Base-by-base conservation (phyloP, 148 eudicot species). In the Cornus controversa region DNA sequence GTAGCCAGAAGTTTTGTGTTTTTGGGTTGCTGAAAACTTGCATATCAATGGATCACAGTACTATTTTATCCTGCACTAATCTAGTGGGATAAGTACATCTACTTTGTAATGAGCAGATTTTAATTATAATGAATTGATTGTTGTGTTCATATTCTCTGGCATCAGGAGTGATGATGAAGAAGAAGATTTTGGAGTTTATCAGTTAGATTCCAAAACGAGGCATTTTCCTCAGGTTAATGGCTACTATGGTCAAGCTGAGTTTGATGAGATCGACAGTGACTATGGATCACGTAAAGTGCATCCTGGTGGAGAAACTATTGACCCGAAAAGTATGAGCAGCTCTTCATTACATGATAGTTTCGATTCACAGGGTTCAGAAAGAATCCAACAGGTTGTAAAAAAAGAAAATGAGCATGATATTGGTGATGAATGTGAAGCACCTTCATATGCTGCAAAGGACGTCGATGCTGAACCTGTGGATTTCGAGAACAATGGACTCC, bases 401-500 rank as follows among this genome's bases (percentile, higher is more conserved):
- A 86, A 83, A 75, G 92, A 77, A 81, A 86, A 75, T 53, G 83
- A 77, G 57, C 86, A 62, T 78, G 88, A 90, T 79, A 80, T 80
- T 79, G 85, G 82, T 53, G 91, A 86, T 69, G 99, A 87, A 85
- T 82, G 88, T 82, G 98, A 90, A 79, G 92, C 93, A 28, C 81
- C 89, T 74, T 89, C 98, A 18, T 87, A 84, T 75, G 86, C 86
- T 74, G 80, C 88, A 26, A 87, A 82, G 80, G 90, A 90, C 81
- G 88, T 89, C 57, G 82, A 91, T 75, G 57, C 72, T 66, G 97
- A 93, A 82, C 95, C 93, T 65, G 95, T 96, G 67, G 99, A 96
- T 82, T 96, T 90, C 84, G 99, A 96, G 75, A 96, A 88, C 75
- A 93, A 89, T 81, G 94, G 93, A 78, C 89, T 90, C 79, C 88